Evolutionary conservation across 352 stramenopile genomes (phyloP).

Genomic region (Aphanomyces invadans): DNA sequence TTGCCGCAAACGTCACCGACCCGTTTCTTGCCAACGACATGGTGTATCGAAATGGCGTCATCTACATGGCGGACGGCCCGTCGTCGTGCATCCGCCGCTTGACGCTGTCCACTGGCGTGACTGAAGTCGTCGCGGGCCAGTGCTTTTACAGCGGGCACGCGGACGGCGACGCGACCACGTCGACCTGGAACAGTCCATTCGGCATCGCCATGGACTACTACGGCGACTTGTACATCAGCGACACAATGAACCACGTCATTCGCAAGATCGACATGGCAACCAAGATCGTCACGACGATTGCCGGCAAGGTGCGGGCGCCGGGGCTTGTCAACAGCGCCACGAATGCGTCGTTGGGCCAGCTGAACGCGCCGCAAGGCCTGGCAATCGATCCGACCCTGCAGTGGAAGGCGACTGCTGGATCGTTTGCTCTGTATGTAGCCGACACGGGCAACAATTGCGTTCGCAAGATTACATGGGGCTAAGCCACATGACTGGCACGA

Average conservation of each 20-base stretch:
- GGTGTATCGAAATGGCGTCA: neutral
- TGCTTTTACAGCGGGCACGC: conserved; percentile 80
- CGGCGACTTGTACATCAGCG: conserved; percentile 88
- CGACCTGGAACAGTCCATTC: conserved; percentile 89
- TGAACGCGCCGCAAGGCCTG: conserved; percentile 90
- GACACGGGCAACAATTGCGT: conserved; percentile 95
- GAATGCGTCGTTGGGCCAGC: conserved; percentile 56
- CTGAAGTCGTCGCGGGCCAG: conserved; percentile 66
- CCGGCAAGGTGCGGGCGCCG: conserved; percentile 43
- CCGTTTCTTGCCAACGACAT: neutral
- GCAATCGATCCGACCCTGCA: conserved; percentile 30
- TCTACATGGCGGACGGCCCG: conserved; percentile 72
- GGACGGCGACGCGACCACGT: conserved; percentile 64
- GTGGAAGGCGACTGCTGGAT: conserved; percentile 43
- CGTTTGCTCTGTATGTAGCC: conserved; percentile 80
- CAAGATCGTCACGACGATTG: conserved; percentile 73
- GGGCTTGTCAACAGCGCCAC: conserved; percentile 84
- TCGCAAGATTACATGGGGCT: conserved; percentile 29
- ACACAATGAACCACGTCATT: conserved; percentile 94
- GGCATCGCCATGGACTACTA: conserved; percentile 79
- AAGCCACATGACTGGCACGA: no score
- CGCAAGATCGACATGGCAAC: conserved; percentile 54
- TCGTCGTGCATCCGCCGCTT: conserved; percentile 77
- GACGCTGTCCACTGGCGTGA: conserved; percentile 26
- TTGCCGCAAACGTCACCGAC: neutral